These are phyloP conservation scores for Hypomontagnella submonticulosa DNA, from an alignment of 495 filamentous ascomycete species.

Conservation along the genomic window DNA sequence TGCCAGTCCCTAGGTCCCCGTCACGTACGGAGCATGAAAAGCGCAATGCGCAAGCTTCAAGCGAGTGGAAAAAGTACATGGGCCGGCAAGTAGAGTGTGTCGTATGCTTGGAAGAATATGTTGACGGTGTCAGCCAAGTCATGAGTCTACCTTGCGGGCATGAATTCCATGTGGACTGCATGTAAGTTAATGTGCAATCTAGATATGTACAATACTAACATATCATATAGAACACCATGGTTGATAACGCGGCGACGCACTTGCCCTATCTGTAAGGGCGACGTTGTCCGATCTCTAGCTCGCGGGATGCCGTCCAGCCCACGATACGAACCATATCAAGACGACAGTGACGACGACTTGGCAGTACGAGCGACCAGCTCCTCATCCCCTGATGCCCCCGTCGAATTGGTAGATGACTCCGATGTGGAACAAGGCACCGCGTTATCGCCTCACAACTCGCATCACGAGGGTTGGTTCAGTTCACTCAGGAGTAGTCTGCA, in stretches of 20 bases:
- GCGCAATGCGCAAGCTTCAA: slow-evolving; percentile 57
- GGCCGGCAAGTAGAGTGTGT: slow-evolving; percentile 93
- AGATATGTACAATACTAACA: slow-evolving; percentile 9
- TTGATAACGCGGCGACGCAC: slow-evolving; percentile 92
- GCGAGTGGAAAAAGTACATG: slow-evolving; percentile 83
- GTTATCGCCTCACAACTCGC: slow-evolving; percentile 21
- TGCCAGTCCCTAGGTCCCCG: slow-evolving; percentile 45
- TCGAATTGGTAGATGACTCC: slow-evolving; percentile 25
- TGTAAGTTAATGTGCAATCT: slow-evolving; percentile 71
- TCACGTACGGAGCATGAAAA: slow-evolving; percentile 59
- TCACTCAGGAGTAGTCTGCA: slow-evolving; percentile 39
- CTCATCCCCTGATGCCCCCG: slow-evolving; percentile 36
- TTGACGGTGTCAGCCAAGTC: slow-evolving; percentile 91
- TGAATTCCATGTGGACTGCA: slow-evolving; percentile 98
- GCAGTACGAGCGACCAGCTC: slow-evolving; percentile 32
- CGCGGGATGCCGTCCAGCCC: slow-evolving; percentile 58
- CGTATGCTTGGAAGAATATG: slow-evolving; percentile 97
- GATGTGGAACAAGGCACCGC: slow-evolving; percentile 48
- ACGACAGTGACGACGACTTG: slow-evolving; percentile 58
- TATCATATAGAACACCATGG: slow-evolving; percentile 88
- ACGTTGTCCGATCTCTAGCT: slow-evolving; percentile 78
- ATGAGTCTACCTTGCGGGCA: slow-evolving; percentile 99
- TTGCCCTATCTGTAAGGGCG: slow-evolving; percentile 97
- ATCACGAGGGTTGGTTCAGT: slow-evolving; percentile 41
- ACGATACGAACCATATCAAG: slow-evolving; percentile 60